Base-by-base conservation (phyloP, 2,329 filamentous ascomycete genomes). In the Penicillium vulpinum region DNA sequence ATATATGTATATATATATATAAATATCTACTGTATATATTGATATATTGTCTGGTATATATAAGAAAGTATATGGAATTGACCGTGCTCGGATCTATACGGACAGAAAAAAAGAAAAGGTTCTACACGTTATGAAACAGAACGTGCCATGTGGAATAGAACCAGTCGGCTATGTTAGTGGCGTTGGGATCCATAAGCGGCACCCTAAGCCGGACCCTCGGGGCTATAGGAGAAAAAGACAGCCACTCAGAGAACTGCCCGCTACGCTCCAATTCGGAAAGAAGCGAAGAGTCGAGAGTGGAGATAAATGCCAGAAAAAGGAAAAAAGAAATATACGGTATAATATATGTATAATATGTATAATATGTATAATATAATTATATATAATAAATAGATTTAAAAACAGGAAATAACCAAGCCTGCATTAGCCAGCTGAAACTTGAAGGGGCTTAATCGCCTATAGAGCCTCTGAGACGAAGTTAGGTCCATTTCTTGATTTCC, bases 241-340 rank as follows among this genome's bases (percentile, higher is more conserved):
- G 62, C 64, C 67, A 68, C 64, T 68, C 64, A 69, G 68, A 61
- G 52, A 36, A 54, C 64, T 68, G 64, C 62, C 67, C 62, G 64
- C 66, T 63, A 68, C n/a, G n/a, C 63, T 35, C 13, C 31, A 59
- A 43, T 58, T 57, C 48, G 54, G 51, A 52, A 48, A 54, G 51
- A 54, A 56, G 46, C 38, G 51, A 41, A 40, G 35, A 36, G 40
- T 28, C 7, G 43, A 31, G 33, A 39, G 18, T 39, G 33, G 43
- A 38, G 24, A 24, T 9, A 21, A n/a, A n/a, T n/a, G n/a, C n/a
- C n/a, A n/a, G n/a, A 9, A 18, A 43, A 28, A 33, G 5, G 4
- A 50, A 35, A 16, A 44, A 51, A 15, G 5, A 5, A n/a, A 16
- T n/a, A n/a, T n/a, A n/a, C n/a, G n/a, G n/a, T n/a, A n/a, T n/a